Conservation (phyloP, 2,329 filamentous ascomycete species). For the Xylaria sp. region DNA sequence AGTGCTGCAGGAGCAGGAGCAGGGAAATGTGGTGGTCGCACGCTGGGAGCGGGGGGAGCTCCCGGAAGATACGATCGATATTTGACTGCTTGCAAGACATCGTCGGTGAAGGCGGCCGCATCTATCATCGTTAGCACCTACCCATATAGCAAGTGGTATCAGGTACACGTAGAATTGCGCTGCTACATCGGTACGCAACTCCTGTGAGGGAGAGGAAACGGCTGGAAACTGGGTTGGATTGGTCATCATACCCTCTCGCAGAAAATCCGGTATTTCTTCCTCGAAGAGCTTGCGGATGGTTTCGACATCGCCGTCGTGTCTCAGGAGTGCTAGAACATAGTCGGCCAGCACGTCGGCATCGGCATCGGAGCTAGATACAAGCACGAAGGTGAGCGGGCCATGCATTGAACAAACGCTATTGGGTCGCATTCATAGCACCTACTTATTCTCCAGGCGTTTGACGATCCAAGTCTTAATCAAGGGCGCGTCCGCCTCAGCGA, state of each 20-base stretch:
- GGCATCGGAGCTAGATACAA: constrained; percentile 73
- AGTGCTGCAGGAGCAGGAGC: constrained; percentile 29
- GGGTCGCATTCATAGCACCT: constrained; percentile 49
- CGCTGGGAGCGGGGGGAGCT: constrained; percentile 53
- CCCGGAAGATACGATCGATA: constrained; percentile 71
- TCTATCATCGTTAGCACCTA: constrained; percentile 54
- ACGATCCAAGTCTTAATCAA: constrained; percentile 81
- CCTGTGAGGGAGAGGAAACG: not conserved
- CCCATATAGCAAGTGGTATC: not conserved
- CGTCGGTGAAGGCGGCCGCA: constrained; percentile 72
- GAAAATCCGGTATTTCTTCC: constrained; percentile 78
- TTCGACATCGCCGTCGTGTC: constrained; percentile 73
- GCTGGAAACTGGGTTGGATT: constrained; percentile 16
- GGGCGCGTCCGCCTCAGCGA: constrained; percentile 69
- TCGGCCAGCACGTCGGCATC: constrained; percentile 86
- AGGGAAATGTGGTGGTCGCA: constrained; percentile 29
- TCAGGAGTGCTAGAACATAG: constrained; percentile 82
- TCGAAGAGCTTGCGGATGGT: constrained; percentile 75
- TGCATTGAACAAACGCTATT: not conserved
- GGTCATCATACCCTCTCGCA: constrained; percentile 68
- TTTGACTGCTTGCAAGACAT: constrained; percentile 74
- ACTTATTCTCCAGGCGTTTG: constrained; percentile 80
- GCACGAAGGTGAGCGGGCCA: constrained; percentile 26
- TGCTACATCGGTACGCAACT: constrained; percentile 2
- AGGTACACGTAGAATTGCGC: not conserved